Conservation (phyloP, 1,284 basidiomycete genomes). For the Boletus hoseneyae region DNA sequence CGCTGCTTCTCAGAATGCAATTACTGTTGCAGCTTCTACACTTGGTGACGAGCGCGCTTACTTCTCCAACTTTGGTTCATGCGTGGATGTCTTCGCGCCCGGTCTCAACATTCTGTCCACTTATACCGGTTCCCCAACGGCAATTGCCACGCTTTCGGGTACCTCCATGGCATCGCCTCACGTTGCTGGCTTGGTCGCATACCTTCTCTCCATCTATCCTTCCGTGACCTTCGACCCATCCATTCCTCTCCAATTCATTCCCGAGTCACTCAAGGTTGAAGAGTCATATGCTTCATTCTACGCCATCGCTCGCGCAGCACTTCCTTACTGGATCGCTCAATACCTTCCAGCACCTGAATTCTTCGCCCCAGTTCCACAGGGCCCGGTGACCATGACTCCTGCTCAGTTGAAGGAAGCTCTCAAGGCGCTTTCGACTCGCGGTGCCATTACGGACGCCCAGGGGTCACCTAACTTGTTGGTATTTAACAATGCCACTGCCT, state of each 20-base stretch:
- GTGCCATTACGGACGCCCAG: slow-evolving; percentile 45
- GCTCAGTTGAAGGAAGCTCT: slow-evolving; percentile 74
- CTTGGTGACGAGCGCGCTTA: slow-evolving; percentile 82
- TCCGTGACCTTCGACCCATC: slow-evolving; percentile 56
- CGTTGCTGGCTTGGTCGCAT: slow-evolving; percentile 74
- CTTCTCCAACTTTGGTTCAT: slow-evolving; percentile 80
- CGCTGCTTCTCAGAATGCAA: slow-evolving; percentile 68
- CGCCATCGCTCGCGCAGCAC: slow-evolving; percentile 47
- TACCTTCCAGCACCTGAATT: slow-evolving; percentile 59
- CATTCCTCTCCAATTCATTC: slow-evolving; percentile 32
- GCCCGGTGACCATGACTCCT: slow-evolving; percentile 53
- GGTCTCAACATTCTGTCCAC: slow-evolving; percentile 82
- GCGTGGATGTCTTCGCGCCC: slow-evolving; percentile 83
- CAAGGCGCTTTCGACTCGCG: slow-evolving; percentile 56
- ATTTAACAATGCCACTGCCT: slow-evolving; percentile 77
- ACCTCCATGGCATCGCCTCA: slow-evolving; percentile 74
- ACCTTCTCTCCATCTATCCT: slow-evolving; percentile 80
- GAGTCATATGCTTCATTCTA: slow-evolving; percentile 44
- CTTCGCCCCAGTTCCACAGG: slow-evolving; percentile 41
- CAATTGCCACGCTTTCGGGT: slow-evolving; percentile 69
- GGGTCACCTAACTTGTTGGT: slow-evolving; percentile 71
- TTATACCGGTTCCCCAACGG: slow-evolving; percentile 56
- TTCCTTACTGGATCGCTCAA: slow-evolving; percentile 57
- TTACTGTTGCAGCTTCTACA: slow-evolving; percentile 87
- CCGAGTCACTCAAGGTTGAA: slow-evolving; percentile 20